Evolutionary conservation across 306 rosid genomes (phyloP), one percentile per base, ranked within the genome.

Genomic region (Castanea crenata): DNA sequence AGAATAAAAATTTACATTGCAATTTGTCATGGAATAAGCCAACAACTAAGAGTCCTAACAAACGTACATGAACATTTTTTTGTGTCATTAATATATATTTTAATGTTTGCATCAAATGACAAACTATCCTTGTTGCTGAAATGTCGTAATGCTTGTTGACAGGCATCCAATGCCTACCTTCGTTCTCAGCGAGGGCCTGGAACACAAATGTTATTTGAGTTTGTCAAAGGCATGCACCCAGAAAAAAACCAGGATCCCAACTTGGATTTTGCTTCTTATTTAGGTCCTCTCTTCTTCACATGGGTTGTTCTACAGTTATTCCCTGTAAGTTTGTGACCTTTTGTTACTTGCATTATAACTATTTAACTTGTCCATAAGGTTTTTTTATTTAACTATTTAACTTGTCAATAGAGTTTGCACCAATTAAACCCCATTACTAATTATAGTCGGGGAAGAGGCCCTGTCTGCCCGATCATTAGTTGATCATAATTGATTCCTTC

Each of bases 291-390:
- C 75, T 94, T 94, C 93, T 94, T 87, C 81, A 82, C 98, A 20
- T 94, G 97, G 98, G 97, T 94, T 76, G 5, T 94, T 79, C 84
- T 94, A 55, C 97, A 88, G 81, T 93, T 94, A 76, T 94, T 94
- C 82, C 97, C 98, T 27, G 98, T 38, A 38, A 38, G 44, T 87
- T 61, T 19, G 72, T 41, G 34, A 65, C 77, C 5, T 76, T 19
- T 46, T 68, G 9, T 69, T 29, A 29, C 75, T 38, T 65, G 63
- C 25, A 19, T 49, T 27, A 20, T 31, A 18, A 35, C 57, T 25
- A 41, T 46, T 72, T 41, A 19, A 73, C 74, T 74, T 55, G 59
- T 31, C 18, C 18, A 7, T 16, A 16, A 31, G 70, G 20, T 64
- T 23, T 23, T 23, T 23, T 23, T 23, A 23, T 23, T 23, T 31